Evolutionary conservation across 1,139 yeast species (phyloP), one percentile per base, ranked within the genome.

Genomic region (Wickerhamomyces sp.): DNA sequence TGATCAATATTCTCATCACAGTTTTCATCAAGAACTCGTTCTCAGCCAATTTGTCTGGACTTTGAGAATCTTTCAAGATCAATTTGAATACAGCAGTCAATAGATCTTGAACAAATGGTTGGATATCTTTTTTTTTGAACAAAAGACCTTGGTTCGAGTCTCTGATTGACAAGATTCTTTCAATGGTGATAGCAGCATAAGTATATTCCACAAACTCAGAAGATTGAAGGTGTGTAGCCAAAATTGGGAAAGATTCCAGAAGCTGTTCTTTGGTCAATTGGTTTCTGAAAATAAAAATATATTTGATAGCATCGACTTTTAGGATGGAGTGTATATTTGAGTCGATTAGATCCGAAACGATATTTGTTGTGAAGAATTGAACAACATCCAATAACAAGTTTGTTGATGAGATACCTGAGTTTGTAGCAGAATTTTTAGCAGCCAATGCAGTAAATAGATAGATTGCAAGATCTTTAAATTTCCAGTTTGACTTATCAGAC

Each of bases 11-110:
- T 51, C 97, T 73, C 89, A 88, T 87, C 5, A 86, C 67, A 46
- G 95, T 77, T 55, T 84, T 87, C 78, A 91, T 83, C 54, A 91
- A 66, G 54, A 86, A 91, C 55, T 93, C 98, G 58, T 93, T 93
- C 56, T 91, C 97, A 0, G 97, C 91, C 41, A 93, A 66, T 55
- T 88, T 89, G 57, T 89, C 96, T 0, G 97, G 96, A 0, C 88
- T 67, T 5, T 62, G 55, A 24, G 73, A 70, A 40, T 75, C 75
- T 36, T 68, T 64, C 38, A 78, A 66, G 37, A 91, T 79, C 35
- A 88, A 68, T 29, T 68, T 64, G 50, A 91, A 84, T 35, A 89
- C 65, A 41, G 74, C 80, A 24, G 71, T 68, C 37, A 91, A 64
- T 29, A 89, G 63, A 15, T 66, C 64, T 38, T 72, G 66, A 2